Base-by-base conservation (phyloP, 768 basidiomycete species). In the Pluteus cervinus region DNA sequence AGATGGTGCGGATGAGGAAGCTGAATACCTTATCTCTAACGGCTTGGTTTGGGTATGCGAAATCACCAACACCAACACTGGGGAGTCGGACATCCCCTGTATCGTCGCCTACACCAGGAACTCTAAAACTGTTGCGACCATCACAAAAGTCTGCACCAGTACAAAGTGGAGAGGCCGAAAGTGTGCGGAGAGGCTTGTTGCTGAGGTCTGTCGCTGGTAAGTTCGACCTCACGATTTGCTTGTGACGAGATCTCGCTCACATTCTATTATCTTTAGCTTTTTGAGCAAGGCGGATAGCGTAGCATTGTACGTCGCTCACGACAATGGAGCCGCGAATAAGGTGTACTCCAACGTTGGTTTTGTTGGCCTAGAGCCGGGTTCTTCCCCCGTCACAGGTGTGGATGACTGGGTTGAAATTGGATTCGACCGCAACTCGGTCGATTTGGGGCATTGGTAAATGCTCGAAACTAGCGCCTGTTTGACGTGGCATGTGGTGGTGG, bases 81-180 rank as follows among this genome's bases (percentile, higher is more conserved):
- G 51, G 5, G 48, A 49, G 29, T 44, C 56, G 31, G 65, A 69
- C 18, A 67, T 79, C 15, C 79, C 83, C 0, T 84, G 69, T 14
- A 74, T 87, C 26, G 79, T 79, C 4, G 83, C 83, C 11, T 73
- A 71, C 20, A 83, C 84, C 6, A 65, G 86, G 8, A 74, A 76
- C 41, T 76, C 67, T 17, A 62, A 66, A 1, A 64, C 49, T 4
- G 68, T 81, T 17, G 74, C 76, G 2, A 73, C 79, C 0, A 75
- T 88, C 30, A 80, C 80, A 25, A 87, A 88, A 53, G 84, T 87
- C 1, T 81, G 64, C 50, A 87, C 86, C 1, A 60, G 67, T 32
- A 62, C 72, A 0, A 24, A 47, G 2, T 80, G 73, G 68, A 64
- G 79, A 29, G 53, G 68, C 0, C 58, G 52, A 1, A 72, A 78